Base-by-base conservation (phyloP, 23 red algal species). In the Gracilaria caudata region DNA sequence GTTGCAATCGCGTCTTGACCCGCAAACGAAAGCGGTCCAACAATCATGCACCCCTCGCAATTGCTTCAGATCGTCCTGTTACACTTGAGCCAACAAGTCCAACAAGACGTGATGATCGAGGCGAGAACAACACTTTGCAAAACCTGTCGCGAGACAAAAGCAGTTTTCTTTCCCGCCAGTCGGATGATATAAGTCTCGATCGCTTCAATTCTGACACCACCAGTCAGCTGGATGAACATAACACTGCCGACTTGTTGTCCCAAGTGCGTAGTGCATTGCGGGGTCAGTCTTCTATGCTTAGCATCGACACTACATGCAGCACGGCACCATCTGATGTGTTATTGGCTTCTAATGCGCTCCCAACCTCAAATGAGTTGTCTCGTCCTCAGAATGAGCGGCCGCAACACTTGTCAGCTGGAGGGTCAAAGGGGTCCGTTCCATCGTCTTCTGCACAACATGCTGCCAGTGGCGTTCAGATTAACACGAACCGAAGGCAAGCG, bases 231-330 rank as follows among this genome's bases (percentile, higher is more conserved):
- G 82, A 86, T 23, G 82, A 86, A 11, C 65, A 64, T 10, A 53
- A 37, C 6, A 45, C 64, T 2, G 65, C 61, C 26, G 82, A 71
- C 17, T 39, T 86, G 2, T n/a, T 86, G 36, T 68, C 61, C 21
- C 64, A 86, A 44, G 82, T 86, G 17, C 60, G 82, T 26, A 47
- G 51, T 32, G 82, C 82, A 2, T 53, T 86, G 20, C 40, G 65
- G 2, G 82, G 82, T n/a, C 60, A 73, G 49, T 72, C 61, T 55
- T 86, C 82, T 20, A 44, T 86, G 61, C 61, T 86, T 1, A 80
- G 77, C 30, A 23, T 80, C 13, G 56, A 20, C 77, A 80, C 77
- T 36, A 25, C 70, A 2, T 46, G 70, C 40, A 47, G 70, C 24
- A 40, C 40, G 20, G 24, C 37, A 29, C 70, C 70, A 10, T 75